Conservation (phyloP, 2,329 filamentous ascomycete species). For the Sclerotinia trifoliorum region DNA sequence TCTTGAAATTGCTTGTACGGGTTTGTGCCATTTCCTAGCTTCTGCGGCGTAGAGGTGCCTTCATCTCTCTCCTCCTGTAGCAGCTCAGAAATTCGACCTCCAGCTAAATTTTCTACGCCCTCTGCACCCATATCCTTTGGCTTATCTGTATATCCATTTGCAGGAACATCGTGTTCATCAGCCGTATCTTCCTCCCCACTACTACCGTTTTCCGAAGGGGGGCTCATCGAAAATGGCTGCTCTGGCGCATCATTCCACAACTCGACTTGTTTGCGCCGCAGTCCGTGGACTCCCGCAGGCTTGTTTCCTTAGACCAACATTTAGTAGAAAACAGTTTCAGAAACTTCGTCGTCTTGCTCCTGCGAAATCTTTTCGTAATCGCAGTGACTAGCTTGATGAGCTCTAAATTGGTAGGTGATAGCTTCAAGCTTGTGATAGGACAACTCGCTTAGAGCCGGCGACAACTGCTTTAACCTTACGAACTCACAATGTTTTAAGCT, state of each 20-base stretch:
- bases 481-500: slow-evolving; percentile 12
- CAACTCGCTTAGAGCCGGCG: slow-evolving; percentile 23
- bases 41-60: slow-evolving; percentile 29
- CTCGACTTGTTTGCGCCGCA: slow-evolving; percentile 35
- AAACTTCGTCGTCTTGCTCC: background rate
- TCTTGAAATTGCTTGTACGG: slow-evolving; percentile 39
- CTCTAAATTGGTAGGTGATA: slow-evolving; percentile 4
- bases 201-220: slow-evolving; percentile 61
- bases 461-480: slow-evolving; percentile 6
- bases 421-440: slow-evolving; percentile 15
- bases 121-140: slow-evolving; percentile 7
- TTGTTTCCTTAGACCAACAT: slow-evolving; percentile 30
- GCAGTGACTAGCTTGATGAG: background rate
- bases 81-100: slow-evolving; percentile 33
- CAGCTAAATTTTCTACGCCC: slow-evolving; percentile 41
- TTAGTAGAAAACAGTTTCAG: background rate
- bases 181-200: slow-evolving; percentile 55
- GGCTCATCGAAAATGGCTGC: slow-evolving; percentile 61
- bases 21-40: slow-evolving; percentile 42
- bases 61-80: slow-evolving; percentile 36
- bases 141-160: slow-evolving; percentile 32
- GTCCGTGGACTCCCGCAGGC: slow-evolving; percentile 31
- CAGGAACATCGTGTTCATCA: slow-evolving; percentile 51
- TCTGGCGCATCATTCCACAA: slow-evolving; percentile 37
- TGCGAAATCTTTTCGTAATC: background rate